phyloP scores from a whole-genome alignment of 805 yeast species.

The Groenewaldozyma tartarivorans region DNA sequence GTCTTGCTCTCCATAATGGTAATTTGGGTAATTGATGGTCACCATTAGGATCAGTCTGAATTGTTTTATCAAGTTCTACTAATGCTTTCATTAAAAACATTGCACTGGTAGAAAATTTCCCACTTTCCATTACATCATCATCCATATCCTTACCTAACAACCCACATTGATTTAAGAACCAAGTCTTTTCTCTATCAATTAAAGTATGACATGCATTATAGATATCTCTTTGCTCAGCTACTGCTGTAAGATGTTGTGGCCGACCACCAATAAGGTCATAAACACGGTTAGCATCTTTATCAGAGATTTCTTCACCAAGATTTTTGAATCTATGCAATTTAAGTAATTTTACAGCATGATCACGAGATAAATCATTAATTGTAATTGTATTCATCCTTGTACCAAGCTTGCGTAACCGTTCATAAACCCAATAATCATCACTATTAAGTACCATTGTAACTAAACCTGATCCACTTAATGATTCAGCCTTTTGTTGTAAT shows the following conservation, averaged over 20 bases:
- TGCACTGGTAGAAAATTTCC: slow-evolving; percentile 66
- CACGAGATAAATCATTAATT: slow-evolving; percentile 47
- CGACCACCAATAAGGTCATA: slow-evolving; percentile 74
- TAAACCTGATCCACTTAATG: slow-evolving; percentile 62
- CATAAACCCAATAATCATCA: slow-evolving; percentile 84
- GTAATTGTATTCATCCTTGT: slow-evolving; percentile 67
- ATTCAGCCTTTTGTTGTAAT: slow-evolving; percentile 75
- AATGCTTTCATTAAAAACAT: slow-evolving; percentile 63
- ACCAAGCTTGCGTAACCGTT: slow-evolving; percentile 58
- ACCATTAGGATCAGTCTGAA: slow-evolving; percentile 19
- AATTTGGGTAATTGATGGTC: slow-evolving; percentile 59
- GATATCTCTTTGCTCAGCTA: slow-evolving; percentile 27
- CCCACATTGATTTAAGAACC: slow-evolving; percentile 81
- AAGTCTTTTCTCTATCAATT: slow-evolving; percentile 72
- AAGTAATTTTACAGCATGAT: slow-evolving; percentile 47
- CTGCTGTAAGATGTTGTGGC: slow-evolving; percentile 72
- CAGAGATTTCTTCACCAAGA: slow-evolving; percentile 33
- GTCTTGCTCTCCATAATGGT: slow-evolving; percentile 78
- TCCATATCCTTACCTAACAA: slow-evolving; percentile 71
- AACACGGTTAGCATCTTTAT: slow-evolving; percentile 39
- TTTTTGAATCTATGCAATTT: slow-evolving; percentile 37
- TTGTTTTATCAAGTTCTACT: slow-evolving; percentile 51
- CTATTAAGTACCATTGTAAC: slow-evolving; percentile 65
- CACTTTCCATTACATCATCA: slow-evolving; percentile 80
- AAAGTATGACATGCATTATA: slow-evolving; percentile 55